Base-by-base conservation (phyloP, 805 yeast genomes). In the Kodamaea jinghongensis region DNA sequence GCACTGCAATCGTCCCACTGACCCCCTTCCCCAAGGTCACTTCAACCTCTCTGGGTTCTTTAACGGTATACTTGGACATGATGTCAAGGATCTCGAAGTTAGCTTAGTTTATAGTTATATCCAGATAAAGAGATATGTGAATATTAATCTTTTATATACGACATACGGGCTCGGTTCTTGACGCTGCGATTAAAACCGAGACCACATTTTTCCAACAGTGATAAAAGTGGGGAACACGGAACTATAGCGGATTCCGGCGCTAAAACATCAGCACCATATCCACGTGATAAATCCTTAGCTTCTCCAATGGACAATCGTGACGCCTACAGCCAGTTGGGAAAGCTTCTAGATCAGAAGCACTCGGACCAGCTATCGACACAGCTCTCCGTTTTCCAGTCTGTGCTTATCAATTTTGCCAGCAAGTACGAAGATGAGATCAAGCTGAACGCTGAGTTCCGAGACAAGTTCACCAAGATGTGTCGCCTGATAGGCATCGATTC, bases 401-500 rank as follows among this genome's bases (percentile, higher is more conserved):
- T 89, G 1, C 65, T 91, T 27, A 61, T 83, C n/a, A 78, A 78
- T 48, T 87, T 87, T 60, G 88, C 93, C 10, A 69, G 67, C 29
- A 83, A 81, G 15, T 88, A 89, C 55, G 79, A 81, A 8, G 70
- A 71, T 6, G 88, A 84, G 47, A 80, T 90, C 31, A 63, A 75
- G 38, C 70, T 68, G 34, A 82, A 86, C 55, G 71, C 81, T 0
- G 78, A 78, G 41, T 76, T 88, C 51, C 67, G 95, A 22, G 65
- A 73, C 20, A 82, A 86, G 54, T 87, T 89, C 58, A 79, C 86
- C 27, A 74, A 76, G 43, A 81, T 90, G 66, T 88, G 96, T 52
- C 67, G 75, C 3, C 76, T 81, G 49, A 81, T 89, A 20, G 96
- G 96, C 1, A 81, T 89, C 13, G 96, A 90, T 56, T 93, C 96